Conservation (phyloP, 306 rosid genomes). For the Spatholobus suberectus region DNA sequence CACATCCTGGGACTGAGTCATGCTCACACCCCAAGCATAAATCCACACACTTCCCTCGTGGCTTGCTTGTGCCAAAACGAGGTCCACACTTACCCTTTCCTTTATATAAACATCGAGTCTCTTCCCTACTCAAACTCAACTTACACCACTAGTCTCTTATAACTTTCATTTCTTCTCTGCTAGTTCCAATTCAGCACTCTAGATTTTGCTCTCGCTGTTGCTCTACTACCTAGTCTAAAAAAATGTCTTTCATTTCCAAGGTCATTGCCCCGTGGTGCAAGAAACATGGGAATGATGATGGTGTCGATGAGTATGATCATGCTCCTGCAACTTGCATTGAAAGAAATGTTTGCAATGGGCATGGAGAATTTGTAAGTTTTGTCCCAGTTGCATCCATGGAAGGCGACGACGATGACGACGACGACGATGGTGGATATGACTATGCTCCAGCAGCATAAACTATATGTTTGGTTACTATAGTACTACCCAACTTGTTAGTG, state of each 20-base stretch:
- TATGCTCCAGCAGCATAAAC: conserved; percentile 64
- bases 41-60: conserved; percentile 42
- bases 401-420: conserved; percentile 51
- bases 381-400: not conserved
- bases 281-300: not conserved
- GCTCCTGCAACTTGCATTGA: conserved; percentile 4
- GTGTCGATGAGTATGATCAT: not conserved
- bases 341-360: not conserved
- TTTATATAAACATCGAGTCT: not conserved
- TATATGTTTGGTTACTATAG: not conserved
- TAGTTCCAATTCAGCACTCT: not conserved
- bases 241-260: conserved; percentile 18
- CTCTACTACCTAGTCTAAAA: not conserved
- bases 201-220: too few relatives aligned
- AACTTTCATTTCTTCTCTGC: conserved; percentile 5
- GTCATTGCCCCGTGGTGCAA: conserved; percentile 18
- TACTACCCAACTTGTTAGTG: not conserved
- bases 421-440: conserved; percentile 48
- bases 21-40: conserved; percentile 20
- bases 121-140: not conserved
- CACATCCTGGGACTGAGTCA: conserved; percentile 20
- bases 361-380: not conserved
- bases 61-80: conserved; percentile 20
- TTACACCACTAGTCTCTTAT: not conserved
- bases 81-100: not conserved